These are phyloP conservation scores for Didymellaceae sp. DNA, from an alignment of 2,329 filamentous ascomycete species.

Conservation along the genomic window DNA sequence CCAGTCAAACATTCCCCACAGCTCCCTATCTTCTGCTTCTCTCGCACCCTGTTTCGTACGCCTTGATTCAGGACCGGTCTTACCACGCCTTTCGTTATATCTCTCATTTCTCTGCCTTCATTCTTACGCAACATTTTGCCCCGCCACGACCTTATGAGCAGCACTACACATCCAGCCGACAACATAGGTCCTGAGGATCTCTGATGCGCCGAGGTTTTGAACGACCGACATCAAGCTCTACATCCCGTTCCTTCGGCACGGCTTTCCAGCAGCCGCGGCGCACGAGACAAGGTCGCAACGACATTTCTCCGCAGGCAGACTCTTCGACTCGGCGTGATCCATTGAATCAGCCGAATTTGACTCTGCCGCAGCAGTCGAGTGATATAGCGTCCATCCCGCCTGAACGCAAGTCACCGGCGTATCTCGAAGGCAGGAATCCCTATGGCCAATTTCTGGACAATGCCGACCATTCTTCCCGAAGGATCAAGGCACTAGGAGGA, in stretches of 20 bases:
- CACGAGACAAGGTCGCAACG: slow-evolving; percentile 21
- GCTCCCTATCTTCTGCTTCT: slow-evolving; percentile 8
- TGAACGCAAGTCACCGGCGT: slow-evolving; percentile 33
- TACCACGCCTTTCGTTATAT: slow-evolving; percentile 10
- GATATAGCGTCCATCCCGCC: slow-evolving; percentile 11
- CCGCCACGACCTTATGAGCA: slow-evolving; percentile 3
- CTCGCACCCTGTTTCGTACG: slow-evolving; percentile 22
- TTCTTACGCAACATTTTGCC: neutral
- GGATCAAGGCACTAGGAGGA: slow-evolving; percentile 7
- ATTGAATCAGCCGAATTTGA: slow-evolving; percentile 14
- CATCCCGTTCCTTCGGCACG: slow-evolving; percentile 21
- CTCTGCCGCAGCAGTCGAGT: slow-evolving; percentile 7
- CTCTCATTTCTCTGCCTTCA: slow-evolving; percentile 22
- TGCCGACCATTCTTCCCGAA: slow-evolving; percentile 30
- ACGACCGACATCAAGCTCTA: slow-evolving; percentile 27
- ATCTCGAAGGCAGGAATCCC: slow-evolving; percentile 42
- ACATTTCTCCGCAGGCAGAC: slow-evolving; percentile 8
- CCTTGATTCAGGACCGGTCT: slow-evolving; percentile 24
- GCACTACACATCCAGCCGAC: slow-evolving; percentile 1
- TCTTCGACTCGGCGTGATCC: slow-evolving; percentile 15
- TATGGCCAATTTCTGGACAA: slow-evolving; percentile 40
- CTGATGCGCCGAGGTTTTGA: slow-evolving; percentile 35
- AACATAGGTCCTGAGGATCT: neutral
- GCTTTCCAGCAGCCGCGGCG: slow-evolving; percentile 21
- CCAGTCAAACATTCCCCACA: slow-evolving; percentile 29